phyloP scores from a whole-genome alignment of 768 basidiomycete genomes.

The Hirschioporus abietinus region DNA sequence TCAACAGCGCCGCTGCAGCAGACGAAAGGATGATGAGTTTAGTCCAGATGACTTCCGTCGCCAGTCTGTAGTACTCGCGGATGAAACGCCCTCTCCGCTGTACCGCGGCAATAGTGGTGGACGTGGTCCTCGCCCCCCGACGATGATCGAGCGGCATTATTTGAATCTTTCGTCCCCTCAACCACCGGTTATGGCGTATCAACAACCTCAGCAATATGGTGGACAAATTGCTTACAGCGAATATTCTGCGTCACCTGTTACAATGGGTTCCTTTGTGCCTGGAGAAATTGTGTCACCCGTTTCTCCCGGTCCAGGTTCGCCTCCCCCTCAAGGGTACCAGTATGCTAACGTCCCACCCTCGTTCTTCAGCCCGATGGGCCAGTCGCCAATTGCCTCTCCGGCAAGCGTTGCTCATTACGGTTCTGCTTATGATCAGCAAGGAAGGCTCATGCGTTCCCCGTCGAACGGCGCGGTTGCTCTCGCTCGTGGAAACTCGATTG shows the following conservation, averaged over 20 bases:
- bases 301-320: slow-evolving; percentile 2
- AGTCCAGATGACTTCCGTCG: slow-evolving; percentile 55
- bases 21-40: slow-evolving; percentile 31
- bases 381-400: slow-evolving; percentile 32
- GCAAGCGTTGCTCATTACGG: slow-evolving; percentile 20
- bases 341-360: slow-evolving; percentile 16
- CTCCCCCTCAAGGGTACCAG: slow-evolving; percentile 12
- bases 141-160: slow-evolving; percentile 51
- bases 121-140: slow-evolving; percentile 46
- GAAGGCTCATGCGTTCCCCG: slow-evolving; percentile 19
- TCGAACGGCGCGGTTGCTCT: slow-evolving; percentile 14
- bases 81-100: slow-evolving; percentile 30
- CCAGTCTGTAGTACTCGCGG: slow-evolving; percentile 53
- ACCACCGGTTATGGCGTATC: background rate
- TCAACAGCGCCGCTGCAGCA: slow-evolving; percentile 19
- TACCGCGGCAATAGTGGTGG: slow-evolving; percentile 1
- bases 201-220: slow-evolving; percentile 10
- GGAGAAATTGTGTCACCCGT: background rate
- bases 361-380: slow-evolving; percentile 33
- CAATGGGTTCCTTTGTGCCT: background rate
- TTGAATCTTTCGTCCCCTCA: background rate
- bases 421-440: slow-evolving; percentile 23
- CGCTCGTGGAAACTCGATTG: slow-evolving; percentile 10
- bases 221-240: slow-evolving; percentile 19
- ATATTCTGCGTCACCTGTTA: background rate